Evolutionary conservation across 768 basidiomycete species (phyloP).

Genomic region (Russula griseocarnosa): DNA sequence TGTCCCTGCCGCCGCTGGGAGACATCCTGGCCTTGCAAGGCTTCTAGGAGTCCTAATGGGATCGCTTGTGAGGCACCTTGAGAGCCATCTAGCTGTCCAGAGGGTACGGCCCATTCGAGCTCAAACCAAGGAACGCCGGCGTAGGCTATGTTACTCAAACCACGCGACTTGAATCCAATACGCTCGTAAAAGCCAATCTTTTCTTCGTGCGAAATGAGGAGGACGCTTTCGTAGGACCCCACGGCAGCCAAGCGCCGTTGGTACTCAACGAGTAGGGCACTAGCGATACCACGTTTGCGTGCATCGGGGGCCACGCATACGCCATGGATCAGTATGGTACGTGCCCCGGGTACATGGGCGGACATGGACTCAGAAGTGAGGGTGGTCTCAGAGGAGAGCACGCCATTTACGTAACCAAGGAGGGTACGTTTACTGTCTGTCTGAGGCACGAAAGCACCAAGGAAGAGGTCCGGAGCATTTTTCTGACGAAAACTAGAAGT

Average conservation of each 20-base stretch:
- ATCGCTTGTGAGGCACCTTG: slow-evolving; percentile 26
- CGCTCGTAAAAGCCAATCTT: slow-evolving; percentile 54
- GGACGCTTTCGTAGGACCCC: slow-evolving; percentile 43
- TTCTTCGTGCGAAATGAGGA: slow-evolving; percentile 61
- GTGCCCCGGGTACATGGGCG: slow-evolving; percentile 47
- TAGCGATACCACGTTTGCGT: slow-evolving; percentile 48
- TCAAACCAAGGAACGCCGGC: slow-evolving; percentile 62
- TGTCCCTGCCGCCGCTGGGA: slow-evolving; percentile 36
- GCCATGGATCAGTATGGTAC: slow-evolving; percentile 64
- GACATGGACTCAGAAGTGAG: slow-evolving; percentile 71
- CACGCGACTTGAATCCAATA: slow-evolving; percentile 58
- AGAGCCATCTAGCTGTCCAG: slow-evolving; percentile 15
- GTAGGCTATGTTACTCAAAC: slow-evolving; percentile 55
- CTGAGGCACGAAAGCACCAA: slow-evolving; percentile 51
- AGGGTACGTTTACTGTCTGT: slow-evolving; percentile 40
- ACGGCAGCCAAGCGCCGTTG: slow-evolving; percentile 42
- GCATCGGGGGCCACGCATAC: slow-evolving; percentile 51
- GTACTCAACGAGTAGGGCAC: slow-evolving; percentile 56
- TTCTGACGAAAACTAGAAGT: slow-evolving; percentile 52
- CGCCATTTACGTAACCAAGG: slow-evolving; percentile 65
- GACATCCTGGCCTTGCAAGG: slow-evolving; percentile 44
- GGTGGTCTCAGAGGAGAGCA: slow-evolving; percentile 48
- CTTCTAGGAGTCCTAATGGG: slow-evolving; percentile 50
- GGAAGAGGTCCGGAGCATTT: slow-evolving; percentile 56
- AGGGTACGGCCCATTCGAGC: slow-evolving; percentile 40